A percentile compares a stretch with the other conserved stretches of the same genome.
phyloP scores from a whole-genome alignment of 768 basidiomycete genomes.

The Auricularia cornea region DNA sequence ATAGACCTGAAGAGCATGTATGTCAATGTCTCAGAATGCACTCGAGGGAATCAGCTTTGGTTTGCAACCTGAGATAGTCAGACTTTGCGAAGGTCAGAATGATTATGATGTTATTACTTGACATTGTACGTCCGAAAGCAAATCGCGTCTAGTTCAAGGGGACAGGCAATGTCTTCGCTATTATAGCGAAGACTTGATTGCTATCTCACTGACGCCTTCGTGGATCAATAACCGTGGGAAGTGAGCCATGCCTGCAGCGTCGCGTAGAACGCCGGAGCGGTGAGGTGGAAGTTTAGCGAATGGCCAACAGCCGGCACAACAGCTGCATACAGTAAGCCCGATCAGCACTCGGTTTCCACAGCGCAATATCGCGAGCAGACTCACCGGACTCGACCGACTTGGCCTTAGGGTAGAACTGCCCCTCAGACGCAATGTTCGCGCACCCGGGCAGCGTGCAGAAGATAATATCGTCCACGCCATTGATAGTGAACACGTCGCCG shows the following conservation, averaged over 20 bases:
- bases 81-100: no score
- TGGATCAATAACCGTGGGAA: not conserved
- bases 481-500: not conserved
- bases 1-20: no score
- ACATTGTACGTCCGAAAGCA: no score
- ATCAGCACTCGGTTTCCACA: not conserved
- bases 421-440: not conserved
- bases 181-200: no score
- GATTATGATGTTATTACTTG: no score
- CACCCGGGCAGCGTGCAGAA: not conserved
- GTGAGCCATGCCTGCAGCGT: not conserved
- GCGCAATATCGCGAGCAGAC: not conserved
- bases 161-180: no score
- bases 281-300: not conserved
- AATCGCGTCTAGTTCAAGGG: no score
- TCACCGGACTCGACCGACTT: not conserved
- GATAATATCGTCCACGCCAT: not conserved
- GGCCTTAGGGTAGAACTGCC: not conserved
- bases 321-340: not conserved
- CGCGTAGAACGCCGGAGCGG: not conserved
- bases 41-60: no score
- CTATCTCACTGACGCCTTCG: no score
- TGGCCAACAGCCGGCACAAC: not conserved
- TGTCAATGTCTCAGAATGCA: no score
- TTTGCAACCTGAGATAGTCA: no score